These are phyloP conservation scores for Vitis cinerea DNA, from an alignment of 164 flowering plant genomes.

Conservation along the genomic window DNA sequence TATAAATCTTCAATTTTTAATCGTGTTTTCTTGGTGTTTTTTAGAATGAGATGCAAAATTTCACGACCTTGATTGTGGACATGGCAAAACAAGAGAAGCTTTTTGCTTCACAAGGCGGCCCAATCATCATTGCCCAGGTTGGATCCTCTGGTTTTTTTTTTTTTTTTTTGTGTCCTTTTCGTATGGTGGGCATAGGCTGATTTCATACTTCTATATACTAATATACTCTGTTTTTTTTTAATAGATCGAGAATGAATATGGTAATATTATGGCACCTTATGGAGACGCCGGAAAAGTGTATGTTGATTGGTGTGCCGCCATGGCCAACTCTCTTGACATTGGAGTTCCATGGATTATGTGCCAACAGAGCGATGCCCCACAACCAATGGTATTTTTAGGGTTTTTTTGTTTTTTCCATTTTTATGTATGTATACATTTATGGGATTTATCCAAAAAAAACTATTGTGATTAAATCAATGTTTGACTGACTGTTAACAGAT, in stretches of 20 bases:
- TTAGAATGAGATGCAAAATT: constrained; percentile 58
- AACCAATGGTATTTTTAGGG: constrained; percentile 36
- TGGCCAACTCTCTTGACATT: constrained; percentile 47
- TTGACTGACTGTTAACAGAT: constrained; percentile 28
- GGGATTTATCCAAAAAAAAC: background rate
- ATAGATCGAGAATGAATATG: constrained; percentile 69
- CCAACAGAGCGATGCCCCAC: constrained; percentile 57
- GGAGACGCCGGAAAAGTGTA: constrained; percentile 61
- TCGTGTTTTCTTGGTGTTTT: background rate
- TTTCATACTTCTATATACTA: background rate
- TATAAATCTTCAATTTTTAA: background rate
- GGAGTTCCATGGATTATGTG: constrained; percentile 81
- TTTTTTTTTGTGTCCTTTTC: background rate
- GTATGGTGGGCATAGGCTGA: background rate
- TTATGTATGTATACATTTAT: background rate
- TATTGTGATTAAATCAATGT: too few relatives aligned
- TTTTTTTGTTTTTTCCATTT: background rate
- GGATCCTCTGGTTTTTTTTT: background rate
- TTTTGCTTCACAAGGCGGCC: constrained; percentile 66
- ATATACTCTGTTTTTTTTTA: background rate
- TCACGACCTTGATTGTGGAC: constrained; percentile 46
- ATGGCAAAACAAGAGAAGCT: constrained; percentile 47
- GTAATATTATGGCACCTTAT: constrained; percentile 37
- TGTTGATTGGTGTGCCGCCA: constrained; percentile 51
- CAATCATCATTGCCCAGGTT: constrained; percentile 52